Conservation (phyloP, 768 basidiomycete genomes). For the Kondoa malvinella region DNA sequence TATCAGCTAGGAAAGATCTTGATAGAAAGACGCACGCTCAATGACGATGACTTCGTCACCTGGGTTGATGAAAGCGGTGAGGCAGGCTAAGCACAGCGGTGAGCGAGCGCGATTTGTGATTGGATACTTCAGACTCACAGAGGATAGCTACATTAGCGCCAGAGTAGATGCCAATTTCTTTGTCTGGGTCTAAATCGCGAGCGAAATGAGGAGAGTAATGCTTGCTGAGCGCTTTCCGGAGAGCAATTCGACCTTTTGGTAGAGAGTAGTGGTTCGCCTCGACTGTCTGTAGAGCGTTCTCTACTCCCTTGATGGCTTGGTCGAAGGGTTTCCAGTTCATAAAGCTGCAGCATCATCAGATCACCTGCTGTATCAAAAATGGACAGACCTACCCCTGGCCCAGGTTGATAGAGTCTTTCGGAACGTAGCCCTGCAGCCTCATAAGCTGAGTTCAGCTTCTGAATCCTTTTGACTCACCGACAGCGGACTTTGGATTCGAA, state of each 20-base stretch:
- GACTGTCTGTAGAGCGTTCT: conserved; percentile 47
- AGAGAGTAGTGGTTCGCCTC: conserved; percentile 62
- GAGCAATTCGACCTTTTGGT: conserved; percentile 53
- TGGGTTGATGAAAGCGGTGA: conserved; percentile 72
- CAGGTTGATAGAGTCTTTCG: conserved; percentile 81
- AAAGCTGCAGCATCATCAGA: too few species aligned
- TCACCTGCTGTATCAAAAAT: too few species aligned
- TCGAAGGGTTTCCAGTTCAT: conserved; percentile 79
- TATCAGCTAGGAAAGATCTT: not conserved
- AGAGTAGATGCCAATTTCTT: conserved; percentile 82
- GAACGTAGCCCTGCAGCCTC: conserved; percentile 35
- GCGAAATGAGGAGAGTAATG: conserved; percentile 53
- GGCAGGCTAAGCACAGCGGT: conserved; percentile 89
- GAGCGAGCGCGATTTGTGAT: conserved; percentile 26
- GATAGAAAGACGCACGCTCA: conserved; percentile 39
- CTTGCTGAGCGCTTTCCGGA: conserved; percentile 68
- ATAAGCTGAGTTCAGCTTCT: not conserved
- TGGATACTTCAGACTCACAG: not conserved
- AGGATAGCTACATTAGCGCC: conserved; percentile 28
- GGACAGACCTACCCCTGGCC: too few species aligned
- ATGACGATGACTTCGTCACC: conserved; percentile 98
- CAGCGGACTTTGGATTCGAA: too few species aligned
- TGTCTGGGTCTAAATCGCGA: conserved; percentile 60
- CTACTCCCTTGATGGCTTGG: conserved; percentile 60
- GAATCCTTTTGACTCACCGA: too few species aligned